Conservation (phyloP, 331 rosid genomes). For the Acacia concinna region DNA sequence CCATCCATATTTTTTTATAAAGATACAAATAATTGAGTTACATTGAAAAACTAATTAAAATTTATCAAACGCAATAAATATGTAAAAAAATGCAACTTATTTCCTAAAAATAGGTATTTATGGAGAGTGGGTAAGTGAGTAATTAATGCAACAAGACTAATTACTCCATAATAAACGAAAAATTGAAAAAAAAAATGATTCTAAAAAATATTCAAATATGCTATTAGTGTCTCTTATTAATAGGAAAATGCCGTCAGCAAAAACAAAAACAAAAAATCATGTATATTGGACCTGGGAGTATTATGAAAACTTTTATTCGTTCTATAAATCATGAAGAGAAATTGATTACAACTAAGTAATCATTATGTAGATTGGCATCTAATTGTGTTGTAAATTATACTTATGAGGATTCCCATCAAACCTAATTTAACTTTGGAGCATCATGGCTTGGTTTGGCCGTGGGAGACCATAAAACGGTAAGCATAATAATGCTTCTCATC, state of each 20-base stretch:
- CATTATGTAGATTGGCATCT: background rate
- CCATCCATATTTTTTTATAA: background rate
- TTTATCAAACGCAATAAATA: too few relatives aligned
- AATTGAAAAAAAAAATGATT: too few relatives aligned
- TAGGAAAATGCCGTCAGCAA: too few relatives aligned
- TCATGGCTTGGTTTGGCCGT: background rate
- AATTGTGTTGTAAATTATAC: background rate
- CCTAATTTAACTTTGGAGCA: background rate
- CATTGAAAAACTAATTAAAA: too few relatives aligned
- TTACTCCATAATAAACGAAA: too few relatives aligned
- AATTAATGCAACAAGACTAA: too few relatives aligned
- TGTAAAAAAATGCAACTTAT: background rate
- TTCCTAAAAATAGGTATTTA: too few relatives aligned
- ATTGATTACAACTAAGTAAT: background rate
- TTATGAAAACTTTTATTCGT: background rate
- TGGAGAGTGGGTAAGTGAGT: background rate
- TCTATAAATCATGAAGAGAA: background rate
- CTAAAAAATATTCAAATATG: too few relatives aligned
- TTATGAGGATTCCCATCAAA: background rate
- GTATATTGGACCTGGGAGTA: background rate
- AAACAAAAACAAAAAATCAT: too few relatives aligned
- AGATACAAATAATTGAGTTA: too few relatives aligned
- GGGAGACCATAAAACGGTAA: conserved; percentile 12
- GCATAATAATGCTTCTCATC: background rate
- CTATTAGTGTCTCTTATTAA: too few relatives aligned